Base-by-base conservation (phyloP, 2,329 filamentous ascomycete genomes). In the Alternaria brassicicola region DNA sequence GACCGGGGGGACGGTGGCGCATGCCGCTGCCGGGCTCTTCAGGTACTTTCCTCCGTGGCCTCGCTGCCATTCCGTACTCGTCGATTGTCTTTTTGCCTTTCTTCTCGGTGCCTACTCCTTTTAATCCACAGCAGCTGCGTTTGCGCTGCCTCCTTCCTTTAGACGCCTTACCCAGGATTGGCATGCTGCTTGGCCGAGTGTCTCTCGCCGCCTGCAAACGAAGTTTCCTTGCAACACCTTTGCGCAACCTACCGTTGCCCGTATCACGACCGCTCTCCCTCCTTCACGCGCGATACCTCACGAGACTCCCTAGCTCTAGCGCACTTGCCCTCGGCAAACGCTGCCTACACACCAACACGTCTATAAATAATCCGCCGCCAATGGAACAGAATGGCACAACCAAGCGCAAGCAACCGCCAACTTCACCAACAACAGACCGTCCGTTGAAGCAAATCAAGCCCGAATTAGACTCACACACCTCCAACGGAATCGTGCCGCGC, bases 401-500 rank as follows among this genome's bases (percentile, higher is more conserved):
- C 65, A 86, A 86, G 76, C 83, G 84, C 74, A 86, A 86, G 76
- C 82, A 82, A 68, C 83, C 81, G 63, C 81, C 83, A 15, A 77
- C 80, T 21, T 67, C 68, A 15, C 77, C 82, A 33, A 75, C 77
- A 54, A 52, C 58, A 50, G 83, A 85, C 59, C 82, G 84, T 53
- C 84, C 84, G 1, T 76, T 81, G 62, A 86, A 86, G 74, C 84
- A 86, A 57, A 77, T 84, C 52, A 83, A 82, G 64, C 79, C 82
- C 15, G 82, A 85, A 63, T 63, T 63, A 17, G 72, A 80, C 73
- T 52, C 64, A 51, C 76, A 82, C 48, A 77, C 78, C 17, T 65
- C 68, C 53, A 76, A 78, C 57, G 74, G 73, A 41, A 59, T 67
- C 33, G 61, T 65, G 48, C 30, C 55, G 19, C 55, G 49, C 21